Evolutionary conservation across 1,284 basidiomycete species (phyloP), one percentile per base, ranked within the genome.

Genomic region (Microbotryum scabiosae): DNA sequence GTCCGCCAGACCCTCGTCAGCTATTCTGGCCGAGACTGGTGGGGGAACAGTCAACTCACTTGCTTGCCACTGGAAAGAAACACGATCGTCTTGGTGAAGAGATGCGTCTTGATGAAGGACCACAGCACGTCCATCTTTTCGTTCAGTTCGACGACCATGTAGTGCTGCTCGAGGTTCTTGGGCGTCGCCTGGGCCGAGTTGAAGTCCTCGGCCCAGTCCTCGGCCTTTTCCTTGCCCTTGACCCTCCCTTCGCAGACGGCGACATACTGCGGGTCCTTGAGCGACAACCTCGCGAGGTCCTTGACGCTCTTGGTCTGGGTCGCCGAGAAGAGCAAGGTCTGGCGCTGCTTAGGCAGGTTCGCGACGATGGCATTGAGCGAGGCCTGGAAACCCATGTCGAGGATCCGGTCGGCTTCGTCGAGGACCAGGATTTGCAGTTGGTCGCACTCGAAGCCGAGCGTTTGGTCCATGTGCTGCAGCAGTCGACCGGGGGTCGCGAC

Each of bases 391-490:
- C 93, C 94, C 87, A 97, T 90, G 74, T 97, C 94, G 28, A 97
- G 82, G 56, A 97, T 90, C 36, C 94, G 85, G 74, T 98, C 93
- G 1, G 93, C 93, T 79, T 98, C 93, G 73, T 98, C 93, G 21
- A 98, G 84, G 3, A 97, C 91, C n/a, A 98, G 83, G 23, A 96
- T 75, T 74, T 97, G 92, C 28, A 98, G 76, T 70, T 91, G 90
- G 67, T 88, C 86, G 44, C 85, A 85, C 64, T 94, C 91, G 70
- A 98, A 97, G 1, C 92, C 92, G 54, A 92, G 83, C 0, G 96
- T 97, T 76, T 97, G 92, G 73, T 98, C 96, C 85, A 98, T 88
- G 75, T 98, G 96, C 73, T 99, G 96, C 57, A 98, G 78, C 32
- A 98, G 78, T 57, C 96, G 82, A 20, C 94, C 96, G 1, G 94